phyloP scores from a whole-genome alignment of 2,329 filamentous ascomycete species.

The Fusarium sp. region DNA sequence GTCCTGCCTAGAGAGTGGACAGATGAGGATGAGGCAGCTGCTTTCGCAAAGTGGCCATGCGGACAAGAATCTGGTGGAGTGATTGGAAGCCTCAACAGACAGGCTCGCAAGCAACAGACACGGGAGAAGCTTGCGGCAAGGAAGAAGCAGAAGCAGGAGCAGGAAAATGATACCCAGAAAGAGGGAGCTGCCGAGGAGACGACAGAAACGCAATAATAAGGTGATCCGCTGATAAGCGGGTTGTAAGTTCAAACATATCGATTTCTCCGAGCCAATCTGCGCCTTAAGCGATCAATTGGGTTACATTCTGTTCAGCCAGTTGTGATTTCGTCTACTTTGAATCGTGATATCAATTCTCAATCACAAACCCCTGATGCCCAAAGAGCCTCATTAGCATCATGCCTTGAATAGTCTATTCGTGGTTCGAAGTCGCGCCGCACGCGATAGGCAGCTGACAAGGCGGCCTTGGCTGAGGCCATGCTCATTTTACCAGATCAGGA shows the following conservation, averaged over 20 bases:
- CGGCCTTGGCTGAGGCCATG: conserved; percentile 24
- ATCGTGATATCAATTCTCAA: conserved; percentile 14
- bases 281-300: background rate
- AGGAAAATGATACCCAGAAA: conserved; percentile 40
- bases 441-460: conserved; percentile 36
- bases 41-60: conserved; percentile 72
- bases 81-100: conserved; percentile 65
- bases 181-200: conserved; percentile 26
- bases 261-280: background rate
- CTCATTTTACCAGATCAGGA: conserved; percentile 32
- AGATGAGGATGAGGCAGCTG: conserved; percentile 79
- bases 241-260: conserved; percentile 9
- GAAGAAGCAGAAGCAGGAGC: conserved; percentile 56
- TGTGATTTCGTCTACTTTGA: conserved; percentile 4
- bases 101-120: conserved; percentile 67
- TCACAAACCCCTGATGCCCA: background rate
- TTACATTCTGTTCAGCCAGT: background rate
- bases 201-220: conserved; percentile 33
- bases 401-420: conserved; percentile 5
- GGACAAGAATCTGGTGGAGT: conserved; percentile 61
- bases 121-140: conserved; percentile 62
- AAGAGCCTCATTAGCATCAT: background rate
- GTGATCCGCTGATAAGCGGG: conserved; percentile 5
- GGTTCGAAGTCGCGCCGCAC: conserved; percentile 11
- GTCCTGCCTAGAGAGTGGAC: conserved; percentile 88